phyloP scores from a whole-genome alignment of 352 stramenopile species.

The Globisporangium perplexum region DNA sequence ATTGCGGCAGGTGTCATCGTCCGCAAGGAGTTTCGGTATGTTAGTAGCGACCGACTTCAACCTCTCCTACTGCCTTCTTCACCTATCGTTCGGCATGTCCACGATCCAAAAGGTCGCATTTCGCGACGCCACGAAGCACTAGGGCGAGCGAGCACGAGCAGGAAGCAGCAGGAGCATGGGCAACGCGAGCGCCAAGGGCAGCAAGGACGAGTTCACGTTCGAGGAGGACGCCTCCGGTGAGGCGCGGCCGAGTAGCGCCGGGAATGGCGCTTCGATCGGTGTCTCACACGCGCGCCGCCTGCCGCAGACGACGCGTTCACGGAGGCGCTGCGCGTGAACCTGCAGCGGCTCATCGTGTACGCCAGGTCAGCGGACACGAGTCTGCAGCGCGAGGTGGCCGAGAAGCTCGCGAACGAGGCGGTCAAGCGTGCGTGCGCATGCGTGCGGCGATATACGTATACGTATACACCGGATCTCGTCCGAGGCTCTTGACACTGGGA shows the following conservation, averaged over 20 bases:
- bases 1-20: neutral
- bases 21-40: neutral
- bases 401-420: constrained; percentile 94
- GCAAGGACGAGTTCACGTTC: constrained; percentile 81
- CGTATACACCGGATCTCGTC: too few relatives aligned
- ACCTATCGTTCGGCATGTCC: neutral
- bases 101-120: neutral
- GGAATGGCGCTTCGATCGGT: neutral
- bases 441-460: too few relatives aligned
- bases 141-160: too few relatives aligned
- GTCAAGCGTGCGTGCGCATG: constrained; percentile 76
- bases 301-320: constrained; percentile 81
- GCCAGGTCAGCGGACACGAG: constrained; percentile 87
- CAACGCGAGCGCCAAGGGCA: constrained; percentile 56
- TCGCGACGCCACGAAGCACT: neutral
- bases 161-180: constrained; percentile 24
- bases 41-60: neutral
- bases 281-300: neutral
- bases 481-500: too few relatives aligned
- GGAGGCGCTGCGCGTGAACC: constrained; percentile 82
- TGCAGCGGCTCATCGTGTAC: constrained; percentile 91
- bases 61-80: neutral
- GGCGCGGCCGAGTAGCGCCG: neutral
- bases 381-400: constrained; percentile 89
- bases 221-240: constrained; percentile 44